These are phyloP conservation scores for Adansonia grandidieri DNA, from an alignment of 441 rosid species.

Conservation along the genomic window DNA sequence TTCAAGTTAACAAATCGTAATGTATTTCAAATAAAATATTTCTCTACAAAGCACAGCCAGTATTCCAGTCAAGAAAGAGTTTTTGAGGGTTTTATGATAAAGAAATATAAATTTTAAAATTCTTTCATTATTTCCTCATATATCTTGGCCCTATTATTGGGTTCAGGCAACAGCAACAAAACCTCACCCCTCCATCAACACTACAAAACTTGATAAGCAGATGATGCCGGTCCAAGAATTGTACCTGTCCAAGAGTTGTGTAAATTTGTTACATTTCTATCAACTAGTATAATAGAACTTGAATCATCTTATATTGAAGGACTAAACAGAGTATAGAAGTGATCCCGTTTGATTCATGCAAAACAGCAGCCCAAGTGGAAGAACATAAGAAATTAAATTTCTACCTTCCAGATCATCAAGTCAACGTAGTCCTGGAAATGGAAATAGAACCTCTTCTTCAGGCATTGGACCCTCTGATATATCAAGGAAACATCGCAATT, in stretches of 20 bases:
- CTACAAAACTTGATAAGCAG: slow-evolving; percentile 91
- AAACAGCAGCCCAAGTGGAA: slow-evolving; percentile 4
- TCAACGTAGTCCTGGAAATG: slow-evolving; percentile 93
- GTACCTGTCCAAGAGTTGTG: slow-evolving; percentile 59
- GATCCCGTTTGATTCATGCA: slow-evolving; percentile 9
- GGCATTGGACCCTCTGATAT: slow-evolving; percentile 69
- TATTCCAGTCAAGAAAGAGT: neutral
- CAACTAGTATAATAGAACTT: slow-evolving; percentile 19
- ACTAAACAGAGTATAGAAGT: slow-evolving; percentile 10
- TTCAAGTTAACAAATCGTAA: slow-evolving; percentile 26
- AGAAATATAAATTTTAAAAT: slow-evolving; percentile 1
- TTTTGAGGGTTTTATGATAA: neutral
- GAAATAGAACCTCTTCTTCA: slow-evolving; percentile 94
- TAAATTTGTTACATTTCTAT: slow-evolving; percentile 19
- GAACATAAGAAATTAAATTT: slow-evolving; percentile 11
- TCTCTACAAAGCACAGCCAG: neutral
- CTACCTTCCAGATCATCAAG: slow-evolving; percentile 94
- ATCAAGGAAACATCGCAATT: slow-evolving; percentile 27
- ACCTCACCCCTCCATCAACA: slow-evolving; percentile 92
- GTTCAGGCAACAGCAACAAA: slow-evolving; percentile 20
- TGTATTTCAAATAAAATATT: slow-evolving; percentile 18
- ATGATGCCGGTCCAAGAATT: slow-evolving; percentile 95
- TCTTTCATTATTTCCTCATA: slow-evolving; percentile 15
- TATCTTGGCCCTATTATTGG: neutral
- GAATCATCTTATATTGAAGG: neutral